Conservation (phyloP, 2,329 filamentous ascomycete species). For the Xylariaceae sp. region DNA sequence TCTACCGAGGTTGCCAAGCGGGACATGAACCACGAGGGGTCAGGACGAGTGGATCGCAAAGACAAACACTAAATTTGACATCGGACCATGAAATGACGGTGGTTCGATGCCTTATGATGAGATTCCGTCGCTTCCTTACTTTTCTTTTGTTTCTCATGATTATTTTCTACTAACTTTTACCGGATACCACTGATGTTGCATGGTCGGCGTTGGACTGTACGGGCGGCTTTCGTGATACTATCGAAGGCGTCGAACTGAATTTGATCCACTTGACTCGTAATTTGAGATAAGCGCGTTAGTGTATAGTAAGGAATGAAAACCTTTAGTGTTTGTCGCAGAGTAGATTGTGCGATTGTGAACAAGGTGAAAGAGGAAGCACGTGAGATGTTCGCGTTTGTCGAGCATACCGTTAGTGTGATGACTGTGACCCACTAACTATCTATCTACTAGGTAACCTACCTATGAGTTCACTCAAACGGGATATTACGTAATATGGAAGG, state of each 20-base stretch:
- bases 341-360: too few species aligned
- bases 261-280: constrained; percentile 3
- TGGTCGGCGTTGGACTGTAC: constrained; percentile 6
- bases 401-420: too few species aligned
- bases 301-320: too few species aligned
- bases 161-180: not conserved
- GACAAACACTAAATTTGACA: not conserved
- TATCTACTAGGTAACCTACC: too few species aligned
- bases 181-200: constrained; percentile 1
- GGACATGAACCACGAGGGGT: constrained; percentile 1
- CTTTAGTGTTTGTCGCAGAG: too few species aligned
- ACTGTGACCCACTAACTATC: too few species aligned
- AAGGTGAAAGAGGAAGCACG: too few species aligned
- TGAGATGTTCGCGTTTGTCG: too few species aligned
- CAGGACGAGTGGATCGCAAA: constrained; percentile 14
- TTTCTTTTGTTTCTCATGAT: not conserved
- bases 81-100: not conserved
- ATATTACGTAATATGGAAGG: not conserved
- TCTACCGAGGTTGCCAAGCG: constrained; percentile 19
- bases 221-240: not conserved
- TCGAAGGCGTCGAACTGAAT: constrained; percentile 12
- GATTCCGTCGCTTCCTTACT: not conserved
- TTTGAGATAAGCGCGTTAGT: not conserved
- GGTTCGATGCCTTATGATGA: not conserved
- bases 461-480: too few species aligned